Base-by-base conservation (phyloP, 192 early-diverging fungal genomes). In the Pilobolus umbonatus region DNA sequence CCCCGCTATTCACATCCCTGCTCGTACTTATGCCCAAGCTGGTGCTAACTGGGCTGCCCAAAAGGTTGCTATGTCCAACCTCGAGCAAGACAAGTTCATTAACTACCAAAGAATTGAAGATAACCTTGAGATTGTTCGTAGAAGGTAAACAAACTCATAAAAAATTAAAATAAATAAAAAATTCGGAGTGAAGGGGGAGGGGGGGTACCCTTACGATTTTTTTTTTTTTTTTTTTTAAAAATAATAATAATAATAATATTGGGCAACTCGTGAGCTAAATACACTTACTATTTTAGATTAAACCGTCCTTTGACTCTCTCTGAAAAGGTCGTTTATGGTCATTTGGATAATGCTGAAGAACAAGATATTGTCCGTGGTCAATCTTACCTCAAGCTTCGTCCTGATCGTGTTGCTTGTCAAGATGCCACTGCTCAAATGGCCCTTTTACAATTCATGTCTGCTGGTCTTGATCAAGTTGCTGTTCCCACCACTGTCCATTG, bases 351-450 rank as follows among this genome's bases (percentile, higher is more conserved):
- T 74, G 85, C 96, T 57, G 83, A 83, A 48, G 86, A 91, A 78
- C 94, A 96, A 82, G 94, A 94, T 55, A 96, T 98, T 69, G 79
- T 80, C 58, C 91, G 94, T 69, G 96, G 94, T 29, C 67, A 81
- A 62, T 91, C 89, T 28, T 98, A 98, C 76, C 84, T 98, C 59
- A 93, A 89, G 79, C 85, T 98, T 61, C 90, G 93, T 52, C 96
- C 96, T 40, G 96, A 98, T 79, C 94, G 96, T 68, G 96, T 98
- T 77, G 96, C 94, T 46, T 96, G 92, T 76, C 96, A 98, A 78
- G 96, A 96, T 72, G 94, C 96, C 55, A 98, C 95, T 61, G 95
- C 95, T 55, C 94, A 96, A 75, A 96, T 91, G 91, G 95, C 93
- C 31, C 72, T 98, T 64, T 81, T 98, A 42, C 95, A 98, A 79